Percentiles rank a stretch among this genome's conserved stretches.
These are phyloP conservation scores for Aspergillus intermedius DNA, from an alignment of 2,329 filamentous ascomycete species.

Conservation along the genomic window DNA sequence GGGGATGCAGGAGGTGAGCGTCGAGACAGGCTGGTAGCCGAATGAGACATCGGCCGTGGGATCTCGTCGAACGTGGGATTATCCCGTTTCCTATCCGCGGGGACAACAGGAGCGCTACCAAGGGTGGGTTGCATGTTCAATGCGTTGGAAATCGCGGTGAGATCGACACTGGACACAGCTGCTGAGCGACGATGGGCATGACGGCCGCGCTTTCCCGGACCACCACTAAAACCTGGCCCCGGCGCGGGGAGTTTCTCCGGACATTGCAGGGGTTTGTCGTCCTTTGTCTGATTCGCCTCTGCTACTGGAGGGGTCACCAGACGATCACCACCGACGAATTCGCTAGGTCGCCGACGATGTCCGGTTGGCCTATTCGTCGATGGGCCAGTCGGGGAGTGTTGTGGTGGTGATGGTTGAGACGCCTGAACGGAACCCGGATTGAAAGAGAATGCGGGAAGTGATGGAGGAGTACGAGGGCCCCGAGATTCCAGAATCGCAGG, in stretches of 20 bases:
- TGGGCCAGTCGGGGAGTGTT: conserved; percentile 46
- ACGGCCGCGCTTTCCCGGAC: conserved; percentile 52
- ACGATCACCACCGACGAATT: conserved; percentile 68
- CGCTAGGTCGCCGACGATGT: conserved; percentile 72
- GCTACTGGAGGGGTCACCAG: conserved; percentile 55
- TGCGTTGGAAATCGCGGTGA: conserved; percentile 51
- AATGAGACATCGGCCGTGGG: conserved; percentile 28
- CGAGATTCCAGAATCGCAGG: conserved; percentile 45
- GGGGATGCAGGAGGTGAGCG: conserved; percentile 28
- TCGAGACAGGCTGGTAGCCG: conserved; percentile 23
- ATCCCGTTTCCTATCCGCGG: conserved; percentile 34
- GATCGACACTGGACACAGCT: conserved; percentile 76
- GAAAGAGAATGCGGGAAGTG: conserved; percentile 35
- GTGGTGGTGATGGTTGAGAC: conserved; percentile 35
- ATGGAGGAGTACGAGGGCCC: conserved; percentile 28
- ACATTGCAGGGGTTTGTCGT: conserved; percentile 15
- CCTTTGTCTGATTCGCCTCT: conserved; percentile 41
- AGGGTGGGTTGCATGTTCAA: conserved; percentile 39
- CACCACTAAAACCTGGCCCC: conserved; percentile 36
- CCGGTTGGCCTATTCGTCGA: conserved; percentile 47
- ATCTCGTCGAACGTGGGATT: conserved; percentile 22
- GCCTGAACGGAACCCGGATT: conserved; percentile 27
- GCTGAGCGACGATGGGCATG: conserved; percentile 75
- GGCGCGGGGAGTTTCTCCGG: conserved; percentile 21
- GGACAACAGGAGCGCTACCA: conserved; percentile 54